Percentiles rank a stretch among this genome's conserved stretches.
Evolutionary conservation across 2,329 filamentous ascomycete genomes (phyloP).

Genomic region (Orbilia ellipsospora): DNA sequence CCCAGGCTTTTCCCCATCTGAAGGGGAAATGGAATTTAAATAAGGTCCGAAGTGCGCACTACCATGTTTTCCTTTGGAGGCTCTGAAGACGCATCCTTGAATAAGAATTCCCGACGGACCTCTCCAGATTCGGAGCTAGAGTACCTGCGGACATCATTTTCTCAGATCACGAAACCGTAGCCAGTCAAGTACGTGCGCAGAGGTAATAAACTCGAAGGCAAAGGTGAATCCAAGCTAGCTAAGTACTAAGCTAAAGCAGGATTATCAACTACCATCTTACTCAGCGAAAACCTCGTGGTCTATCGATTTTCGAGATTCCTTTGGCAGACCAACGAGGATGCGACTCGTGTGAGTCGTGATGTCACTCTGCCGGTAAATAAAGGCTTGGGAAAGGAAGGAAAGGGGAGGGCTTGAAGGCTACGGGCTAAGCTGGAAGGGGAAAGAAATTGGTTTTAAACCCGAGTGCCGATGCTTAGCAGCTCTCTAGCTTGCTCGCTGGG

Average conservation of each 20-base stretch:
- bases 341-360: conserved; percentile 15
- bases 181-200: too few species aligned
- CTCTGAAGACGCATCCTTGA: too few species aligned
- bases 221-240: too few species aligned
- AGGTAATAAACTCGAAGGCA: too few species aligned
- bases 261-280: neutral
- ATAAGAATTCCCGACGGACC: too few species aligned
- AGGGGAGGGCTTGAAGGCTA: conserved; percentile 5
- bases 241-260: too few species aligned
- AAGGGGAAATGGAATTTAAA: neutral
- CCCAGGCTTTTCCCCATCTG: too few species aligned
- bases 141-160: too few species aligned
- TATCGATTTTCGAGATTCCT: neutral
- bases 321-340: neutral
- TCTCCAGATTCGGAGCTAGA: too few species aligned
- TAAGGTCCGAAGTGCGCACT: conserved; percentile 33
- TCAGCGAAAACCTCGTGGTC: neutral
- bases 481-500: neutral
- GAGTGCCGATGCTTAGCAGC: conserved; percentile 27
- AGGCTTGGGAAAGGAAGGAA: neutral
- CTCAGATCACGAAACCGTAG: too few species aligned
- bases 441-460: conserved; percentile 24
- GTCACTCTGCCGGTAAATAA: conserved; percentile 43
- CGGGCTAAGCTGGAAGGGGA: conserved; percentile 29
- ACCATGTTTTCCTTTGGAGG: too few species aligned